phyloP scores from a whole-genome alignment of 345 rosid genomes.

The Nephelium lappaceum region DNA sequence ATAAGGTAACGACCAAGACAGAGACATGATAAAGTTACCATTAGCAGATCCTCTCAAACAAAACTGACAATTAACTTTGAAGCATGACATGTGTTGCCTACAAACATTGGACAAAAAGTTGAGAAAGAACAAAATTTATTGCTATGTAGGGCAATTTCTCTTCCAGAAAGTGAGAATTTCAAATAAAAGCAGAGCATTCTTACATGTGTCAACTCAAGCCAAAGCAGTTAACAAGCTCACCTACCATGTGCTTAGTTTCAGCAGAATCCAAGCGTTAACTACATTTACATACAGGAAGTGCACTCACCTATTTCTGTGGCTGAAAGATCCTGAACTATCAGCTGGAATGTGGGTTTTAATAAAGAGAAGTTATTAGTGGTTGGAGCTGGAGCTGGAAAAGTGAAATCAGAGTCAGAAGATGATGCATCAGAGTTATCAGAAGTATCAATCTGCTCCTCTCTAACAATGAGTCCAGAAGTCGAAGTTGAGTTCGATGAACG shows the following conservation, averaged over 20 bases:
- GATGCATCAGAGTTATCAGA: conserved; percentile 67
- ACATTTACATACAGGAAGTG: conserved; percentile 19
- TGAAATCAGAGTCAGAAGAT: conserved; percentile 66
- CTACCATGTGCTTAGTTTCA: not conserved
- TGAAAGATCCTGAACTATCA: conserved; percentile 58
- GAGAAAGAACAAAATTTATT: not conserved
- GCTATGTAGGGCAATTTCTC: conserved; percentile 7
- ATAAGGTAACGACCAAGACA: conserved; percentile 29
- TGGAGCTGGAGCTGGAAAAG: conserved; percentile 61
- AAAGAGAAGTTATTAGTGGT: conserved; percentile 32
- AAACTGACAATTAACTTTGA: conserved; percentile 3
- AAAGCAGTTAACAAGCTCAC: conserved; percentile 6
- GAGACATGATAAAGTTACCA: conserved; percentile 5
- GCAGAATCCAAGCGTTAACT: conserved; percentile 10
- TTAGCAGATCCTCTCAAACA: conserved; percentile 21
- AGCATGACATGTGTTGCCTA: not conserved
- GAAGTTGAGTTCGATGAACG: conserved; percentile 52
- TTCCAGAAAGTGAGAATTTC: not conserved
- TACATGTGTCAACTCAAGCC: not conserved
- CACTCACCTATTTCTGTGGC: conserved; percentile 56
- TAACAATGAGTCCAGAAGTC: conserved; percentile 43
- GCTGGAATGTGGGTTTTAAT: conserved; percentile 38
- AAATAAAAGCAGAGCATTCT: not conserved
- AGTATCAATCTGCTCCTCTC: conserved; percentile 49
- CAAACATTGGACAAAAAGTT: not conserved